Conservation (phyloP, 257 asterid genomes). For the Ilex aquifolium region DNA sequence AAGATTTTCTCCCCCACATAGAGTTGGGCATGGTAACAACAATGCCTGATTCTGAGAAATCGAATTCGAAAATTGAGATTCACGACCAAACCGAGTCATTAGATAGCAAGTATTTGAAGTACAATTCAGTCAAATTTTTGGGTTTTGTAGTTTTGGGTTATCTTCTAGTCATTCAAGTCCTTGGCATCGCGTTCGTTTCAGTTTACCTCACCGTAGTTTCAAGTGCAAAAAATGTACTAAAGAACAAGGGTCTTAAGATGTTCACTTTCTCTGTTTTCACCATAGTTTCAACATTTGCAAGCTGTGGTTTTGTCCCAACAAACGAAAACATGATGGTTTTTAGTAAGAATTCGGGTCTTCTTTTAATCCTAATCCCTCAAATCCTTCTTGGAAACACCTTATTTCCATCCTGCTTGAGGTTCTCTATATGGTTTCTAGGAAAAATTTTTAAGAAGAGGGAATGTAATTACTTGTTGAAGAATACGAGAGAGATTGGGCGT, state of each 20-base stretch:
- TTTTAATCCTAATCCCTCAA: slow-evolving; percentile 53
- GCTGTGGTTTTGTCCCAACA: slow-evolving; percentile 60
- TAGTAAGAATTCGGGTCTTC: slow-evolving; percentile 48
- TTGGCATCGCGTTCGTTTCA: slow-evolving; percentile 29
- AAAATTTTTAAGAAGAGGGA: slow-evolving; percentile 29
- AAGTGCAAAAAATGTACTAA: slow-evolving; percentile 30
- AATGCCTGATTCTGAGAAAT: neutral
- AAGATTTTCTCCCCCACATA: slow-evolving; percentile 10
- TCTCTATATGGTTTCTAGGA: slow-evolving; percentile 37
- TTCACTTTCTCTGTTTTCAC: slow-evolving; percentile 44
- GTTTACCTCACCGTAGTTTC: slow-evolving; percentile 27
- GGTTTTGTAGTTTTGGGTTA: slow-evolving; percentile 34
- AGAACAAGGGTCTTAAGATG: slow-evolving; percentile 33
- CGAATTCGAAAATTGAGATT: neutral
- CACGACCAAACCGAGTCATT: slow-evolving; percentile 6
- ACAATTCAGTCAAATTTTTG: slow-evolving; percentile 33
- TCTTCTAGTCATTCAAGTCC: slow-evolving; percentile 27
- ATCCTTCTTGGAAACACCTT: slow-evolving; percentile 54
- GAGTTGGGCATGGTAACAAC: slow-evolving; percentile 17
- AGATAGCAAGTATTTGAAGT: slow-evolving; percentile 13
- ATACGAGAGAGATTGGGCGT: slow-evolving; percentile 26
- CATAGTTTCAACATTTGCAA: slow-evolving; percentile 47
- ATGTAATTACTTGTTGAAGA: slow-evolving; percentile 37
- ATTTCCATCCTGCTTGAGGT: slow-evolving; percentile 46
- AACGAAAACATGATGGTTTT: slow-evolving; percentile 76